Conservation (phyloP, 495 filamentous ascomycete species). For the Hypoxylon lenormandii region DNA sequence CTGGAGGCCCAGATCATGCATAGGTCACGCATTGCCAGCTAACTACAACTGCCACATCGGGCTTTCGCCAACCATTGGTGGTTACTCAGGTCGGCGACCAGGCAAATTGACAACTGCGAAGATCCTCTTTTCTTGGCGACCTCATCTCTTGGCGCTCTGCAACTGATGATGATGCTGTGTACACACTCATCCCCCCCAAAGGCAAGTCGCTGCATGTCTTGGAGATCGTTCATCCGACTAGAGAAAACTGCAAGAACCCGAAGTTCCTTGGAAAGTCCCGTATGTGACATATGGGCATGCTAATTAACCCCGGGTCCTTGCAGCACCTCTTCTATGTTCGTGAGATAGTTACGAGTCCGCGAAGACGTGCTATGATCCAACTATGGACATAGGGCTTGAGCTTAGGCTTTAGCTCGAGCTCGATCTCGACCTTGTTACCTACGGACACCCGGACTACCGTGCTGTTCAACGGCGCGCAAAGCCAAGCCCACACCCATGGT, state of each 20-base stretch:
- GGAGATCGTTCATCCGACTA: conserved; percentile 46
- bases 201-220: conserved; percentile 47
- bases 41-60: conserved; percentile 26
- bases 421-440: conserved; percentile 14
- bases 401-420: background rate
- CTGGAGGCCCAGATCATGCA: conserved; percentile 41
- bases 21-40: conserved; percentile 45
- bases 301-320: conserved; percentile 40
- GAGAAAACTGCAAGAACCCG: conserved; percentile 34
- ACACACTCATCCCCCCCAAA: conserved; percentile 39
- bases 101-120: conserved; percentile 47
- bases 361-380: too few relatives aligned
- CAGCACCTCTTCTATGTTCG: conserved; percentile 4
- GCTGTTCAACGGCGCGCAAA: conserved; percentile 48
- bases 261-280: conserved; percentile 33
- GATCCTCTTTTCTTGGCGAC: conserved; percentile 44
- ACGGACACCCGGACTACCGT: conserved; percentile 24
- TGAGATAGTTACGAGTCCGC: too few relatives aligned
- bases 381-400: too few relatives aligned
- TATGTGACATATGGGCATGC: conserved; percentile 36
- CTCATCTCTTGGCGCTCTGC: conserved; percentile 47
- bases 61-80: conserved; percentile 43
- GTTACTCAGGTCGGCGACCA: conserved; percentile 53
- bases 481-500: conserved; percentile 49
- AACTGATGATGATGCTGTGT: conserved; percentile 42